phyloP scores from a whole-genome alignment of 2,329 filamentous ascomycete species.

The Pseudogymnoascus sp. region DNA sequence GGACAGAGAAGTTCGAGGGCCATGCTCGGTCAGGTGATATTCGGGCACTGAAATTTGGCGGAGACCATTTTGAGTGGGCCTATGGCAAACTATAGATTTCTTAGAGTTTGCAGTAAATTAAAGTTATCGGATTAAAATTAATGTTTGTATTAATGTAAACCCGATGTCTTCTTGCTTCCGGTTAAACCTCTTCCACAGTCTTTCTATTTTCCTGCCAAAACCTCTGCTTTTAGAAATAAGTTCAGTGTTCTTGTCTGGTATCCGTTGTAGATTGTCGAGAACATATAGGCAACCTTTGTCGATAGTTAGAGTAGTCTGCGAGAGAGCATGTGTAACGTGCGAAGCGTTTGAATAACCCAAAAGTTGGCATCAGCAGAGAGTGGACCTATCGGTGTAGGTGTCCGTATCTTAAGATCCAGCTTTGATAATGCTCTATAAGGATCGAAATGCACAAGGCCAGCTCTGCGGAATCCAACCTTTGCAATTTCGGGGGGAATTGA shows the following conservation, averaged over 20 bases:
- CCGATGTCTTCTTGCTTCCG: too few relatives aligned
- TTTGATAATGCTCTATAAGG: conserved; percentile 28
- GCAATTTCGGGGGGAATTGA: conserved; percentile 27
- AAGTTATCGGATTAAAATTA: too few relatives aligned
- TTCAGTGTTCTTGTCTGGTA: too few relatives aligned
- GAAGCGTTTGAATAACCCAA: conserved; percentile 19
- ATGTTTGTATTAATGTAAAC: too few relatives aligned
- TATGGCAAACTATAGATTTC: too few relatives aligned
- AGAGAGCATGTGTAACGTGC: conserved; percentile 15
- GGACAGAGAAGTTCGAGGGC: conserved; percentile 46
- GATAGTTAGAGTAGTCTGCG: conserved; percentile 9
- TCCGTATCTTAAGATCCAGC: conserved; percentile 25
- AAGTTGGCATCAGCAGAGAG: conserved; percentile 10
- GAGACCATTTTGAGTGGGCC: too few relatives aligned
- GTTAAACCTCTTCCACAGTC: too few relatives aligned
- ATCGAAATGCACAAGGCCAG: conserved; percentile 29
- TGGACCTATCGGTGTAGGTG: conserved; percentile 16
- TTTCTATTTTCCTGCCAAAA: too few relatives aligned
- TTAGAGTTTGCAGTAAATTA: too few relatives aligned
- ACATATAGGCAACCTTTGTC: too few relatives aligned
- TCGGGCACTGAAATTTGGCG: conserved; percentile 27
- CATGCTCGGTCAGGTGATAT: conserved; percentile 46
- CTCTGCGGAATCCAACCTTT: conserved; percentile 26
- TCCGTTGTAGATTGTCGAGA: too few relatives aligned
- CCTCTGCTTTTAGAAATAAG: too few relatives aligned